Percentiles rank a stretch among this genome's conserved stretches.
Evolutionary conservation across 495 filamentous ascomycete genomes (phyloP).

Genomic region (Letharia columbiana): DNA sequence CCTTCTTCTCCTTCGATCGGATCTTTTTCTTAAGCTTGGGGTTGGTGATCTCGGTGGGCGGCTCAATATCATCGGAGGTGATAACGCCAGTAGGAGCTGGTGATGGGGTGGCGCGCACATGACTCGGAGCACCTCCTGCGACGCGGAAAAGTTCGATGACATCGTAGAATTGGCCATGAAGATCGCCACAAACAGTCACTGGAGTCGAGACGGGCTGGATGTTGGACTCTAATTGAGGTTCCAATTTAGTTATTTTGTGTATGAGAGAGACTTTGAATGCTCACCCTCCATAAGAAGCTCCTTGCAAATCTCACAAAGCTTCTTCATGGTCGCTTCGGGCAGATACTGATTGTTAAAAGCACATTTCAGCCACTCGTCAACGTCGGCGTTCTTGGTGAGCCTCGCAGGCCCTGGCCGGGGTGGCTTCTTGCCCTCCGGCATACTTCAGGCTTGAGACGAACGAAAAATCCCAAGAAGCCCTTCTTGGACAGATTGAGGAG

Average conservation of each 20-base stretch:
- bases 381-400: conserved; percentile 67
- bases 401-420: conserved; percentile 88
- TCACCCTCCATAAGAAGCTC: conserved; percentile 94
- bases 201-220: conserved; percentile 93
- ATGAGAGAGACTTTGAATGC: conserved; percentile 17
- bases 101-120: conserved; percentile 56
- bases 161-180: conserved; percentile 99
- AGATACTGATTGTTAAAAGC: conserved; percentile 96
- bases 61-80: conserved; percentile 77
- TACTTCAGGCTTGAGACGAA: conserved; percentile 19
- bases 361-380: conserved; percentile 93
- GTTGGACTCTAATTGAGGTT: conserved; percentile 68
- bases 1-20: conserved; percentile 41
- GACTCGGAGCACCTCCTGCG: conserved; percentile 87
- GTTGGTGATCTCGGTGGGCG: conserved; percentile 76
- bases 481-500: background rate
- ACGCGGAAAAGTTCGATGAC: conserved; percentile 93
- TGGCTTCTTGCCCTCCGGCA: conserved; percentile 51
- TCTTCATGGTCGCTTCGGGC: conserved; percentile 93
- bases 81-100: conserved; percentile 59
- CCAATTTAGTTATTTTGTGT: background rate
- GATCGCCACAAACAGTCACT: conserved; percentile 97
- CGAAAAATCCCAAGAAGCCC: background rate
- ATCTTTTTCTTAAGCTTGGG: conserved; percentile 75
- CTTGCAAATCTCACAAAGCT: conserved; percentile 96